phyloP scores from a whole-genome alignment of 1,284 basidiomycete genomes.

The Pseudozyma sp. region DNA sequence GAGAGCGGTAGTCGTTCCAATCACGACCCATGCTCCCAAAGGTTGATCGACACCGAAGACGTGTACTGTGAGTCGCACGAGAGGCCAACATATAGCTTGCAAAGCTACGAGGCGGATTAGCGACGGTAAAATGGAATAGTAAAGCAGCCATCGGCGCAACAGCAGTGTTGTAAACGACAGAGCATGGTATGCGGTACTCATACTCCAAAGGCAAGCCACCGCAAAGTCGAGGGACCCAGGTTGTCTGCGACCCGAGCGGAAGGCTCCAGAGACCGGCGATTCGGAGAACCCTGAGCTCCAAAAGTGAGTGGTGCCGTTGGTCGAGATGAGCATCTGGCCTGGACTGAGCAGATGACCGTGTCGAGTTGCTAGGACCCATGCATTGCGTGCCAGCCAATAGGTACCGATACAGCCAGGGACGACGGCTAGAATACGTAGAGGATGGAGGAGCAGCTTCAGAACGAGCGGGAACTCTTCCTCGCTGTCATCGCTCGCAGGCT shows the following conservation, averaged over 20 bases:
- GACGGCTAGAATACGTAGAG: slow-evolving; percentile 64
- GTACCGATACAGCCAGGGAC: slow-evolving; percentile 66
- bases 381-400: slow-evolving; percentile 57
- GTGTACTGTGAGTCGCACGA: slow-evolving; percentile 80
- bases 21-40: slow-evolving; percentile 80
- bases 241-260: slow-evolving; percentile 31
- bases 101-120: slow-evolving; percentile 84
- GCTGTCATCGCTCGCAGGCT: slow-evolving; percentile 6
- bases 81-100: slow-evolving; percentile 87
- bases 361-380: slow-evolving; percentile 20
- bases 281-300: slow-evolving; percentile 11
- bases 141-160: slow-evolving; percentile 81
- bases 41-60: slow-evolving; percentile 78
- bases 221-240: slow-evolving; percentile 55
- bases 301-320: slow-evolving; percentile 33
- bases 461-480: slow-evolving; percentile 50
- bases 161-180: slow-evolving; percentile 82
- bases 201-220: slow-evolving; percentile 64
- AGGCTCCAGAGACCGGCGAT: slow-evolving; percentile 3
- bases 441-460: slow-evolving; percentile 57
- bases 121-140: slow-evolving; percentile 82
- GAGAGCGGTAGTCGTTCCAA: slow-evolving; percentile 78
- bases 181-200: slow-evolving; percentile 84
- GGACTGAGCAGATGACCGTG: slow-evolving; percentile 44
- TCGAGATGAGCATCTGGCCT: slow-evolving; percentile 17